A percentile compares a stretch with the other conserved stretches of the same genome.
phyloP scores from a whole-genome alignment of 805 yeast species.

The Dipodascopsis uninucleata region DNA sequence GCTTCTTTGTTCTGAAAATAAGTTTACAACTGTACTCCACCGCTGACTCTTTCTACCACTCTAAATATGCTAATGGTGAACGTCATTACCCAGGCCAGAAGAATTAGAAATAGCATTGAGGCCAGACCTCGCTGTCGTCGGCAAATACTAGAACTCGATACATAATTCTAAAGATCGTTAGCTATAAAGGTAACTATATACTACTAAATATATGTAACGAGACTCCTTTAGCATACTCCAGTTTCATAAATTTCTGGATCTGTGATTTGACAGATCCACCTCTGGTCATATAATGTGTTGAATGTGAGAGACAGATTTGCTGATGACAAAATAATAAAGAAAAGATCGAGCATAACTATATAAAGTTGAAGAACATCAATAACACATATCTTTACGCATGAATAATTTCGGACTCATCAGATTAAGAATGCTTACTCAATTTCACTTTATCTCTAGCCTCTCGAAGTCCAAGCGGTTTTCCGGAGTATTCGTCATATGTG shows the following conservation, averaged over 20 bases:
- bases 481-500: constrained; percentile 85
- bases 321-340: constrained; percentile 82
- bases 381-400: too few relatives aligned
- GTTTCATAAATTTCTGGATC: too few relatives aligned
- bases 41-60: constrained; percentile 25
- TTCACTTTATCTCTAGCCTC: constrained; percentile 79
- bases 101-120: constrained; percentile 68
- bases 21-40: too few relatives aligned
- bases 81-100: constrained; percentile 79
- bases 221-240: too few relatives aligned
- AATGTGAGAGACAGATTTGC: constrained; percentile 85
- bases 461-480: constrained; percentile 87
- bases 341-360: constrained; percentile 65
- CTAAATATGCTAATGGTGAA: constrained; percentile 72
- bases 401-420: neutral
- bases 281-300: constrained; percentile 70
- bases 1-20: neutral
- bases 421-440: constrained; percentile 38
- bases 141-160: too few relatives aligned
- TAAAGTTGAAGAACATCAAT: constrained; percentile 1
- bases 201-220: too few relatives aligned
- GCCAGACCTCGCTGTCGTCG: constrained; percentile 73
- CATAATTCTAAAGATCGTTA: too few relatives aligned
- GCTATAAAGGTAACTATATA: too few relatives aligned
- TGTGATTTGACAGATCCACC: constrained; percentile 66